Evolutionary conservation across 495 filamentous ascomycete species (phyloP).

Genomic region (Xylaria nigripes): DNA sequence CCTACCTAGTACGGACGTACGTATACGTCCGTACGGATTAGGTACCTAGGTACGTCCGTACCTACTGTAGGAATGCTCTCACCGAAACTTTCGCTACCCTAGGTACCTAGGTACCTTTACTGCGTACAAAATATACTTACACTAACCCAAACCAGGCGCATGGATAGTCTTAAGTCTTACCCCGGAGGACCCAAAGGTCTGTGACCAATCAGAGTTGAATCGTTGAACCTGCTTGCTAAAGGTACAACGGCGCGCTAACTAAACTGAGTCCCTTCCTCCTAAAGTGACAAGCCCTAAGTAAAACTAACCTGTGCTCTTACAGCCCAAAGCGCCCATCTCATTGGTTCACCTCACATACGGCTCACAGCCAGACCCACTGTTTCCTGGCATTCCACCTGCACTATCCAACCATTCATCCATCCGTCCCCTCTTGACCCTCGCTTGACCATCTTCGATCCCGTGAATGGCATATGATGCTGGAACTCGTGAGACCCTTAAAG

Average conservation of each 20-base stretch:
- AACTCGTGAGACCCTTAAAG: slow-evolving; percentile 1
- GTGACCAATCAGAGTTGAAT: not conserved
- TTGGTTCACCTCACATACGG: not conserved
- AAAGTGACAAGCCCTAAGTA: not conserved
- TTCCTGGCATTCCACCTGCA: not conserved
- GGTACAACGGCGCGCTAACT: slow-evolving; percentile 1
- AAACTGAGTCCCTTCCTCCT: not conserved
- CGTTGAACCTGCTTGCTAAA: not conserved
- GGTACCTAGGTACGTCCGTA: no score
- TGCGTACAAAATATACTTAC: no score
- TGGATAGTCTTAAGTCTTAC: not conserved
- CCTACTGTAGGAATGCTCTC: not conserved
- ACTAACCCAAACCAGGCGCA: no score
- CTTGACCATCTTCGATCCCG: slow-evolving; percentile 3
- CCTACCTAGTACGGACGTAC: no score
- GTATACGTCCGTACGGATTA: not conserved
- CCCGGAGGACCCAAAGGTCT: not conserved
- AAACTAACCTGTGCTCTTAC: not conserved
- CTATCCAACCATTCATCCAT: not conserved
- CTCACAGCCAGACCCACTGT: not conserved
- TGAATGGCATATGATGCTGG: slow-evolving; percentile 9
- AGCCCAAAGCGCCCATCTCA: not conserved
- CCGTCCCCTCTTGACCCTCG: not conserved
- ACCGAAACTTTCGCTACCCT: not conserved
- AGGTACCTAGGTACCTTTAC: no score